Percentiles rank a stretch among this genome's conserved stretches.
Conservation (phyloP, 257 asterid genomes). For the Solanum stenotomum region DNA sequence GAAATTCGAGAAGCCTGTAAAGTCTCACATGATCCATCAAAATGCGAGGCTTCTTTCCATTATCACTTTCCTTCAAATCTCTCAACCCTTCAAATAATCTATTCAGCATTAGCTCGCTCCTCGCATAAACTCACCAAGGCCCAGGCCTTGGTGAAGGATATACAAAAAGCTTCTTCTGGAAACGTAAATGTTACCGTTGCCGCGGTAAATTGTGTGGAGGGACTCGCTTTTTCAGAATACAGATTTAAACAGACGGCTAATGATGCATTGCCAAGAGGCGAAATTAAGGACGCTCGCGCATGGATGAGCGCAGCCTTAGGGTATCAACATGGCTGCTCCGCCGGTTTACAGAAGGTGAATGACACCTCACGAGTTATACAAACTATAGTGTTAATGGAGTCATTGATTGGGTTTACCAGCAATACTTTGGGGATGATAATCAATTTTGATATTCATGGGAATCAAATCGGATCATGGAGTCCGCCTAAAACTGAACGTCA, state of each 20-base stretch:
- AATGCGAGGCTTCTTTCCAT: constrained; percentile 29
- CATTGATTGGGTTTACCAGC: constrained; percentile 21
- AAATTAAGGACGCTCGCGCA: constrained; percentile 54
- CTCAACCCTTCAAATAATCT: constrained; percentile 29
- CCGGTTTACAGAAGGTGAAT: constrained; percentile 50
- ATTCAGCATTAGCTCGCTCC: constrained; percentile 22
- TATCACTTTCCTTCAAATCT: constrained; percentile 18
- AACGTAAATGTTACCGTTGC: constrained; percentile 36
- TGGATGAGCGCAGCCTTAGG: constrained; percentile 55
- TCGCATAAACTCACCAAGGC: constrained; percentile 26
- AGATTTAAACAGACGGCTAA: constrained; percentile 17
- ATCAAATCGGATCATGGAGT: constrained; percentile 15
- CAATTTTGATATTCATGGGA: constrained; percentile 22
- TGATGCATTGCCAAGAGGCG: constrained; percentile 9
- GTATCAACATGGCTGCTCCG: constrained; percentile 51
- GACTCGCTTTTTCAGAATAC: constrained; percentile 26
- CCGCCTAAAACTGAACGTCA: constrained; percentile 29
- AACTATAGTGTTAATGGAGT: constrained; percentile 36
- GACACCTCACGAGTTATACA: constrained; percentile 26
- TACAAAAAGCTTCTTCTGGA: constrained; percentile 21
- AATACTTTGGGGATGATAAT: constrained; percentile 37
- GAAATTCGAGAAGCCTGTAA: constrained; percentile 37
- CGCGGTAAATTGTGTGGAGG: constrained; percentile 36
- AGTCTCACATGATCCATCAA: constrained; percentile 40
- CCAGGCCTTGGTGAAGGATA: constrained; percentile 22